Evolutionary conservation across 1,284 basidiomycete species (phyloP).

Genomic region (Fomitopsis schrenkii): DNA sequence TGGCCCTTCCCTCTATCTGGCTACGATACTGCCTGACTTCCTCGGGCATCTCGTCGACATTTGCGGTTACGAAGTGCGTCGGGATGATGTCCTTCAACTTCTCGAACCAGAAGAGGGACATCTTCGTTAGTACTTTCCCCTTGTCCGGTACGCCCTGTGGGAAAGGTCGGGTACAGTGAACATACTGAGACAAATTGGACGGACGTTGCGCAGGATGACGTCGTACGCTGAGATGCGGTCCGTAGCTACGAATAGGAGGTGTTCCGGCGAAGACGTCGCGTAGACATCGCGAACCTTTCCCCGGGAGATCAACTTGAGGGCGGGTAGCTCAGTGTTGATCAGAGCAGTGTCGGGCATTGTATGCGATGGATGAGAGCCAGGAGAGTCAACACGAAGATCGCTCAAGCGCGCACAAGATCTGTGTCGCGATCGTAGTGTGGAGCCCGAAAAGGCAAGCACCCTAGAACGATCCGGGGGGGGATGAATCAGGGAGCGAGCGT

Average conservation of each 20-base stretch:
- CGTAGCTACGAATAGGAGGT: constrained; percentile 90
- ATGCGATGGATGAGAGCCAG: neutral
- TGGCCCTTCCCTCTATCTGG: constrained; percentile 80
- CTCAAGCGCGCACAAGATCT: neutral
- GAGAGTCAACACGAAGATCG: neutral
- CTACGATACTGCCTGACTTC: constrained; percentile 67
- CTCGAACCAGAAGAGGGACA: constrained; percentile 96
- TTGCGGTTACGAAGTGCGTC: constrained; percentile 81
- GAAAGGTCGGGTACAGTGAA: neutral
- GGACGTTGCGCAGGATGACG: constrained; percentile 87
- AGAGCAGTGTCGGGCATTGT: constrained; percentile 30
- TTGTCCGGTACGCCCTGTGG: constrained; percentile 90
- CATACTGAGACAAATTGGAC: constrained; percentile 24
- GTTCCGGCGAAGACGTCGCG: constrained; percentile 58
- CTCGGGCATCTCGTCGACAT: constrained; percentile 70
- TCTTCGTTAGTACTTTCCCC: constrained; percentile 84
- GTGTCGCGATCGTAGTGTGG: neutral
- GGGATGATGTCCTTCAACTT: constrained; percentile 77
- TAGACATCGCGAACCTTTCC: constrained; percentile 97
- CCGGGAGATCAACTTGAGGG: constrained; percentile 65
- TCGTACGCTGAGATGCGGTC: constrained; percentile 98
- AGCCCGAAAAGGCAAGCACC: neutral
- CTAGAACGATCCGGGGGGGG: neutral
- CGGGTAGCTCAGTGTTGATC: constrained; percentile 51
- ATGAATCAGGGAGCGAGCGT: neutral